Evolutionary conservation across 2,329 filamentous ascomycete genomes (phyloP).

Genomic region (Penicillium sp.): DNA sequence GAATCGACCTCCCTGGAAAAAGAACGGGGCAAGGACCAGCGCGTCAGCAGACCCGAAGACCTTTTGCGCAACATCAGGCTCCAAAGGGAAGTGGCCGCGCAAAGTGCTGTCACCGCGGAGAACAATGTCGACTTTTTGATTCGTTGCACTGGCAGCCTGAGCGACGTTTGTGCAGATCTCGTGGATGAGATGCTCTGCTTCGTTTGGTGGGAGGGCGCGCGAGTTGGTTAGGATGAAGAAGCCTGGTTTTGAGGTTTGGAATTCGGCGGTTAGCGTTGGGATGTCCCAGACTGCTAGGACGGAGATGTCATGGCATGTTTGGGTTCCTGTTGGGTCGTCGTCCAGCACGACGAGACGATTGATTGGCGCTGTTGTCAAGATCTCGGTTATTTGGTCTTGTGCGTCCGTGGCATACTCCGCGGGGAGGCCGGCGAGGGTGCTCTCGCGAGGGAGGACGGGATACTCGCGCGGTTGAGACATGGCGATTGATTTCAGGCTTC

Average conservation of each 20-base stretch:
- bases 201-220: constrained; percentile 54
- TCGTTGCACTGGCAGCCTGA: constrained; percentile 44
- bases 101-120: constrained; percentile 60
- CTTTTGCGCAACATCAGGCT: constrained; percentile 55
- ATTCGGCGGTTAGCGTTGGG: constrained; percentile 47
- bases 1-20: constrained; percentile 59
- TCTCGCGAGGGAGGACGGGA: constrained; percentile 26
- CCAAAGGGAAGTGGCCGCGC: constrained; percentile 59
- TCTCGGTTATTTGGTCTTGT: constrained; percentile 33
- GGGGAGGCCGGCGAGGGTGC: constrained; percentile 31
- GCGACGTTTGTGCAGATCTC: constrained; percentile 56
- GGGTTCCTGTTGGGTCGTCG: constrained; percentile 63
- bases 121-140: constrained; percentile 55
- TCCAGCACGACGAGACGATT: constrained; percentile 45
- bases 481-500: neutral
- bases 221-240: constrained; percentile 66
- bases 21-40: constrained; percentile 61
- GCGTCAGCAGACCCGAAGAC: constrained; percentile 55
- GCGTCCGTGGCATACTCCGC: constrained; percentile 32
- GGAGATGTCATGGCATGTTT: constrained; percentile 61
- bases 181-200: constrained; percentile 51
- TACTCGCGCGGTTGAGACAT: constrained; percentile 27
- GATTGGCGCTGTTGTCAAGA: constrained; percentile 28
- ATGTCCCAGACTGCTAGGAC: constrained; percentile 59
- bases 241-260: constrained; percentile 46